These are phyloP conservation scores for Hyphopichia burtonii DNA, from an alignment of 1,139 yeast genomes.

Conservation along the genomic window DNA sequence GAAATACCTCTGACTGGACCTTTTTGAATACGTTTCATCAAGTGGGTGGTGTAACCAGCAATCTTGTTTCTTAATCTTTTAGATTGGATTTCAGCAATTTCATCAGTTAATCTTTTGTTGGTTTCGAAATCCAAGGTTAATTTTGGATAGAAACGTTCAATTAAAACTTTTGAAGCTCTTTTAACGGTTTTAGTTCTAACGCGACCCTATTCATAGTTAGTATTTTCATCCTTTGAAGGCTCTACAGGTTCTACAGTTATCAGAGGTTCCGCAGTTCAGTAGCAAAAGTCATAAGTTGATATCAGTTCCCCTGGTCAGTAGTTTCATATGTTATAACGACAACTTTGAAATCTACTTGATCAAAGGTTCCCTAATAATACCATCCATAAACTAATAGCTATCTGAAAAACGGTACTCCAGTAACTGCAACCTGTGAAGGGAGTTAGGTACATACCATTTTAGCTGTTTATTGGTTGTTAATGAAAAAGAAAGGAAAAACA, in stretches of 20 bases:
- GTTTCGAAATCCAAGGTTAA: conserved; percentile 99
- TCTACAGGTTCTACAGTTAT: conserved; percentile 1
- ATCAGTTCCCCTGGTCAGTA: no score
- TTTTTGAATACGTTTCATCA: conserved; percentile 99
- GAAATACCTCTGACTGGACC: conserved; percentile 99
- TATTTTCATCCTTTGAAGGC: conserved; percentile 10
- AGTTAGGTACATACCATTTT: conserved; percentile 35
- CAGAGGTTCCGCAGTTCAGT: background rate
- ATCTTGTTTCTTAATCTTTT: conserved; percentile 99
- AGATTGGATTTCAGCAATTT: conserved; percentile 98
- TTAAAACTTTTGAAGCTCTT: conserved; percentile 99
- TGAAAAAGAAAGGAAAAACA: conserved; percentile 12
- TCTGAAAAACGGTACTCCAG: conserved; percentile 5
- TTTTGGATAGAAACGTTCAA: conserved; percentile 99
- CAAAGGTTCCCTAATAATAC: no score
- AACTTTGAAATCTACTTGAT: no score
- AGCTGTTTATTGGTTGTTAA: conserved; percentile 25
- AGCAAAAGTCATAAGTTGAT: no score
- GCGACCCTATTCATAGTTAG: conserved; percentile 69
- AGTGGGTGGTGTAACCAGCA: conserved; percentile 99
- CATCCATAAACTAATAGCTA: background rate
- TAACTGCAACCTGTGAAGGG: conserved; percentile 7
- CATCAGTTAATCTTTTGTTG: conserved; percentile 99
- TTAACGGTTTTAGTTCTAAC: conserved; percentile 99
- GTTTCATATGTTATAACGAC: no score